These are phyloP conservation scores for Cephaloascus albidus DNA, from an alignment of 805 yeast species.

Conservation along the genomic window DNA sequence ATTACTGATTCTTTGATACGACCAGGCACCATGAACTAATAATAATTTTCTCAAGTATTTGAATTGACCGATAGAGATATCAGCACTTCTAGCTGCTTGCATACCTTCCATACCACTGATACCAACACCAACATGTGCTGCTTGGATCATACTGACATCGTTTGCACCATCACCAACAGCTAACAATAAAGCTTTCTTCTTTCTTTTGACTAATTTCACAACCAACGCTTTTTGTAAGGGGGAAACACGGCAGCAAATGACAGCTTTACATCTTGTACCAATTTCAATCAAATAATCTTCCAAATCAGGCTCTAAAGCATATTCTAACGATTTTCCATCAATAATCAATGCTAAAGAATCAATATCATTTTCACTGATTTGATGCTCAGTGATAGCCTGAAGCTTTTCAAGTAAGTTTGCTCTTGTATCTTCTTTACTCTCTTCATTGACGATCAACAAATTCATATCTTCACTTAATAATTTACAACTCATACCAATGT, in stretches of 20 bases:
- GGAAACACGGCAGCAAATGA: constrained; percentile 95
- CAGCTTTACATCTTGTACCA: constrained; percentile 87
- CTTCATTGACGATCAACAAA: constrained; percentile 81
- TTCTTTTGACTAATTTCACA: constrained; percentile 85
- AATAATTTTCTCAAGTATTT: constrained; percentile 72
- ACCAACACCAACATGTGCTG: constrained; percentile 99
- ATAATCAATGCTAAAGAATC: constrained; percentile 83
- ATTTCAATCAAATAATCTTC: constrained; percentile 72
- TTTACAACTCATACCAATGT: constrained; percentile 97
- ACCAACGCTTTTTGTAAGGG: constrained; percentile 96
- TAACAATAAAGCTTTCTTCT: constrained; percentile 63
- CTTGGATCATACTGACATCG: constrained; percentile 98
- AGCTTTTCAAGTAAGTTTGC: constrained; percentile 68
- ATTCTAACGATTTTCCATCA: constrained; percentile 87
- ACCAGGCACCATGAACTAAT: constrained; percentile 96
- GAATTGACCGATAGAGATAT: constrained; percentile 94
- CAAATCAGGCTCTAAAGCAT: constrained; percentile 72
- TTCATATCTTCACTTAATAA: constrained; percentile 94
- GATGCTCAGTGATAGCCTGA: constrained; percentile 60
- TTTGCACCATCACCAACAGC: constrained; percentile 99
- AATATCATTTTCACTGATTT: constrained; percentile 56
- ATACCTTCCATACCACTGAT: constrained; percentile 99
- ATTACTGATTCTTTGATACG: constrained; percentile 86
- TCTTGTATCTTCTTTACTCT: constrained; percentile 64
- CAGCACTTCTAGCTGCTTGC: constrained; percentile 99